These are phyloP conservation scores for Dorcoceras hygrometricum DNA, from an alignment of 257 asterid genomes.

Conservation along the genomic window DNA sequence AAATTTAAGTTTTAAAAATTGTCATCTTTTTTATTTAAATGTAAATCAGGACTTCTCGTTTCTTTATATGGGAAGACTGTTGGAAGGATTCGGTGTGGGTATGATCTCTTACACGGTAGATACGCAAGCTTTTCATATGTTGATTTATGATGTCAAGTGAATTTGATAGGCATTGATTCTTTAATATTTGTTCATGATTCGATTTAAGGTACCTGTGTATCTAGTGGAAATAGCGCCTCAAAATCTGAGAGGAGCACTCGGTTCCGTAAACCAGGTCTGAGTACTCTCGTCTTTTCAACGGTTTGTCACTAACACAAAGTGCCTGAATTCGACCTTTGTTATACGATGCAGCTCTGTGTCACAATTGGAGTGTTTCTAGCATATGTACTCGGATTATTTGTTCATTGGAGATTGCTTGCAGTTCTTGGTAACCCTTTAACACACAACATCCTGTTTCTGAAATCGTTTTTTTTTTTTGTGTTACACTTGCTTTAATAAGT, in stretches of 20 bases:
- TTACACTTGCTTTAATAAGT: background rate
- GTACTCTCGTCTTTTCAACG: constrained; percentile 14
- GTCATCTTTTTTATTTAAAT: background rate
- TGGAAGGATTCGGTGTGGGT: constrained; percentile 46
- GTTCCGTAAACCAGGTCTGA: constrained; percentile 74
- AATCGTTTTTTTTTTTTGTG: background rate
- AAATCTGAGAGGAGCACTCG: constrained; percentile 63
- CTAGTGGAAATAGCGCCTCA: constrained; percentile 81
- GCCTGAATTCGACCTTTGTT: constrained; percentile 19
- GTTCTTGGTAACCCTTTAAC: constrained; percentile 58
- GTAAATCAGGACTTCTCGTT: constrained; percentile 22
- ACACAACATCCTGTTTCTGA: background rate
- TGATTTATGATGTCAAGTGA: constrained; percentile 6
- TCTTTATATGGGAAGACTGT: constrained; percentile 42
- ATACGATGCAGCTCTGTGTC: constrained; percentile 61
- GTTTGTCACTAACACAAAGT: constrained; percentile 11
- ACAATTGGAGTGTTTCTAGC: constrained; percentile 85
- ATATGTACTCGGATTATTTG: constrained; percentile 76
- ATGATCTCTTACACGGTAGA: constrained; percentile 40
- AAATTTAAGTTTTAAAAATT: background rate
- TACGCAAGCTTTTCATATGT: background rate
- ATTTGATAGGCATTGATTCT: background rate
- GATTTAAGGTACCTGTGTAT: constrained; percentile 63
- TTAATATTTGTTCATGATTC: background rate
- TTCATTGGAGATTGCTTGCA: constrained; percentile 82